Base-by-base conservation (phyloP, 768 basidiomycete genomes). In the Multifurca ochricompacta region DNA sequence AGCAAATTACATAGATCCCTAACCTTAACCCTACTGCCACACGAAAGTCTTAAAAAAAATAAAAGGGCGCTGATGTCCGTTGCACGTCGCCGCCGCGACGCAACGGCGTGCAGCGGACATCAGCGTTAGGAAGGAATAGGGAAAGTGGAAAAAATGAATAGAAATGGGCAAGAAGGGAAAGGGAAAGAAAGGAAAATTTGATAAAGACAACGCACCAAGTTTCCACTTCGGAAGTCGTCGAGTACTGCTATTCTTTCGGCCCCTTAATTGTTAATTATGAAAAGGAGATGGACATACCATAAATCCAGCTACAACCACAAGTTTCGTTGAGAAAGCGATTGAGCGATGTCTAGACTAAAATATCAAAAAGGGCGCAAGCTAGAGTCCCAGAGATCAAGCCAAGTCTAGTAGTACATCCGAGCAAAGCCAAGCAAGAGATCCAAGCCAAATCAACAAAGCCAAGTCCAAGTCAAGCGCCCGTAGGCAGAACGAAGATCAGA, bases 21-120 rank as follows among this genome's bases (percentile, higher is more conserved):
- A 56, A 56, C 55, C 55, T 13, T 56, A 56, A 56, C 49, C 55
- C 55, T 56, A 51, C 27, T 47, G 31, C 35, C 8, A 16, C 7
- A 9, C 34, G 18, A 13, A 51, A 8, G 21, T 5, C 1, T 30
- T 14, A 13, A n/a, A 41, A 44, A 37, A 49, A 55, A 40, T n/a
- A n/a, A n/a, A n/a, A 21, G 13, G 39, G 37, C 28, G 48, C 36
- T 23, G 48, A 10, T 19, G 28, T 7, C 18, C 27, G 14, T 9
- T 21, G 11, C 21, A 48, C 35, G 11, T 11, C 54, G 10, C 6
- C 46, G 46, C 41, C 41, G 54, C 48, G 35, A 32, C 47, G 6
- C 41, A 48, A 28, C 47, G 34, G 14, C 19, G 18, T 43, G 16
- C 19, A 21, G 16, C 34, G 36, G 13, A 34, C 27, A 43, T 19